A percentile compares a stretch with the other conserved stretches of the same genome.
Evolutionary conservation across 768 basidiomycete genomes (phyloP).

Genomic region (Boletus barrowsii): DNA sequence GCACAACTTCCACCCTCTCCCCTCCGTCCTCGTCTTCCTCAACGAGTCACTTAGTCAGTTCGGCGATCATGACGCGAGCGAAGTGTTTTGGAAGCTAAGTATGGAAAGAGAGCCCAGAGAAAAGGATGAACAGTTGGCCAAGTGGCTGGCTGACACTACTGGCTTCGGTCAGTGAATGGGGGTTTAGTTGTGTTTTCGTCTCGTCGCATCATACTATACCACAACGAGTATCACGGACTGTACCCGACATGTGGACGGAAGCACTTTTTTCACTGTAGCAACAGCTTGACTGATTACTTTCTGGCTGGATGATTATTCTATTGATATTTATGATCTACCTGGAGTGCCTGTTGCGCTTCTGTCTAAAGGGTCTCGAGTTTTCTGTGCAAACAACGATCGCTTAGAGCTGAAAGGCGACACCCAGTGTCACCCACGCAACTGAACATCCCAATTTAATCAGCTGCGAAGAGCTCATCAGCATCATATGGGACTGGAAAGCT

Average conservation of each 20-base stretch:
- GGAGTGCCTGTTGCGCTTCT: too few species aligned
- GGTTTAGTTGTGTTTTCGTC: neutral
- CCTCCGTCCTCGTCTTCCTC: slow-evolving; percentile 43
- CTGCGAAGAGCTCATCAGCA: neutral
- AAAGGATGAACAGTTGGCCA: slow-evolving; percentile 47
- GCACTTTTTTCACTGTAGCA: neutral
- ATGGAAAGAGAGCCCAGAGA: slow-evolving; percentile 54
- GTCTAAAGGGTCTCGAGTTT: too few species aligned
- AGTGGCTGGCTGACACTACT: slow-evolving; percentile 35
- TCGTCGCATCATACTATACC: slow-evolving; percentile 1
- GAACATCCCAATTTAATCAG: neutral
- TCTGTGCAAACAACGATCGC: too few species aligned
- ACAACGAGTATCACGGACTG: slow-evolving; percentile 4
- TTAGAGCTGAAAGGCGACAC: neutral
- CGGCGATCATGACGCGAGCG: slow-evolving; percentile 31
- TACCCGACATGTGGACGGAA: neutral
- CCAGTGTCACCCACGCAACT: too few species aligned
- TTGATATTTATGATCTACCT: neutral
- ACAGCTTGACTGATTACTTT: neutral
- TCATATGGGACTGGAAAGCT: too few species aligned
- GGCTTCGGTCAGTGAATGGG: slow-evolving; percentile 34
- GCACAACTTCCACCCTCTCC: slow-evolving; percentile 50
- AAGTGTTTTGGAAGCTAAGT: slow-evolving; percentile 45
- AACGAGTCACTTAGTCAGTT: slow-evolving; percentile 38
- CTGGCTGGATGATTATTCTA: neutral